Evolutionary conservation across 352 stramenopile species (phyloP).

Genomic region (Paralagenidium karlingii): DNA sequence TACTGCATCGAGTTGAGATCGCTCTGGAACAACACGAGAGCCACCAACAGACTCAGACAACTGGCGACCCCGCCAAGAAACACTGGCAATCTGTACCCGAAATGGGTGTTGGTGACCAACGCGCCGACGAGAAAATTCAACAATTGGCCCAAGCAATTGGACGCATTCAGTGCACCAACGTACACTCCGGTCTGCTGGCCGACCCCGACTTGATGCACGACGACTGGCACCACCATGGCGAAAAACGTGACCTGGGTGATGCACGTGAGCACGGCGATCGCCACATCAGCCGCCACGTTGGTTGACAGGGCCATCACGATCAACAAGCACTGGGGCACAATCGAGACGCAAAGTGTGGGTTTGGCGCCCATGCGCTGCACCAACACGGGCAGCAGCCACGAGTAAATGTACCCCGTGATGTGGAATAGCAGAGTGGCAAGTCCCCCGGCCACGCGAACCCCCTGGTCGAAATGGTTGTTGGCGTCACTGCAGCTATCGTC

Average conservation of each 20-base stretch:
- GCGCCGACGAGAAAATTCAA: slow-evolving; percentile 9
- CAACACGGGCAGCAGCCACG: slow-evolving; percentile 23
- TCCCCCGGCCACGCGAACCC: slow-evolving; percentile 24
- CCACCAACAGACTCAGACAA: too few species aligned
- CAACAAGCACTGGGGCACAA: slow-evolving; percentile 32
- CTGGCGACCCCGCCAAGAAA: slow-evolving; percentile 9
- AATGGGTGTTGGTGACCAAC: slow-evolving; percentile 7
- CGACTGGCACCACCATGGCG: slow-evolving; percentile 6
- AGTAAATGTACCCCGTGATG: slow-evolving; percentile 24
- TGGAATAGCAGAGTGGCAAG: slow-evolving; percentile 27
- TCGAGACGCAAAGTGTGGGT: slow-evolving; percentile 14
- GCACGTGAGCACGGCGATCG: slow-evolving; percentile 22
- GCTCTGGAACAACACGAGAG: too few species aligned
- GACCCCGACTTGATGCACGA: slow-evolving; percentile 7
- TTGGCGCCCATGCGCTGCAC: slow-evolving; percentile 20
- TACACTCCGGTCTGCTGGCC: slow-evolving; percentile 10
- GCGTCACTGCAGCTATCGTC: slow-evolving; percentile 10
- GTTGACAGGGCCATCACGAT: slow-evolving; percentile 33
- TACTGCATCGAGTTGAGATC: too few species aligned
- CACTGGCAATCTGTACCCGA: slow-evolving; percentile 9
- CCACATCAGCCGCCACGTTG: slow-evolving; percentile 19
- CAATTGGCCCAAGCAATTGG: slow-evolving; percentile 8
- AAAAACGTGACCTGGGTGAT: slow-evolving; percentile 12
- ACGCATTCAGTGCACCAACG: slow-evolving; percentile 9
- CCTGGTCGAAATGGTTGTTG: slow-evolving; percentile 24